Base-by-base conservation (phyloP, 768 basidiomycete genomes). In the Hericium erinaceus region DNA sequence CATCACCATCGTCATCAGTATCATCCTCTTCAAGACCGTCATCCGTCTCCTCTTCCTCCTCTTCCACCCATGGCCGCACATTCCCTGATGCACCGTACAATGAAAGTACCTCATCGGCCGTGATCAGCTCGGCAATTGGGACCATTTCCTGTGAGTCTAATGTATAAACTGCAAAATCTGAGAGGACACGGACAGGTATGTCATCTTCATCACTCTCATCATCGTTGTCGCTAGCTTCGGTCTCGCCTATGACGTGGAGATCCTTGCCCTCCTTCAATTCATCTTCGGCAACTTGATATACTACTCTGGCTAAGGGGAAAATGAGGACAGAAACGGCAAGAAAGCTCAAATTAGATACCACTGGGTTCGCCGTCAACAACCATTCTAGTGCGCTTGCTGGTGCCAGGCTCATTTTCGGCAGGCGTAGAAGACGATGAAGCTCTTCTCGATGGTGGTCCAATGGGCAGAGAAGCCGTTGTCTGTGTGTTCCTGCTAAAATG, bases 151-250 rank as follows among this genome's bases (percentile, higher is more conserved):
- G 57, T 1, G 75, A 74, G 1, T 64, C 58, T 12, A 60, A 33
- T 13, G 81, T 68, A 55, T 83, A 86, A 37, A 87, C 69, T 0
- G 71, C 65, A 62, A 86, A 88, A 57, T 82, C 70, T 0, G 72
- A 68, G 9, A 89, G 71, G 0, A 76, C 60, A 7, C 87, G 79
- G 48, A 89, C 72, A 13, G 87, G 87, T 37, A 85, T 61, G 8
- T 73, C 72, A 16, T 74, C 73, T 46, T n/a, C 20, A 4, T 20
- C 15, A 18, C 18, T 44, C 38, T 67, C 65, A 41, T 69, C 54
- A 13, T n/a, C 28, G n/a, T 44, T 22, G 18, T 57, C 57, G n/a
- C 57, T 67, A n/a, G 63, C 57, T 24, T 66, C 61, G 0, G 68
- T 68, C 68, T 82, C 82, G 33, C 77, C 77, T 26, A 70, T 69